phyloP scores from a whole-genome alignment of 2,329 filamentous ascomycete species.

The Macrophomina tecta region DNA sequence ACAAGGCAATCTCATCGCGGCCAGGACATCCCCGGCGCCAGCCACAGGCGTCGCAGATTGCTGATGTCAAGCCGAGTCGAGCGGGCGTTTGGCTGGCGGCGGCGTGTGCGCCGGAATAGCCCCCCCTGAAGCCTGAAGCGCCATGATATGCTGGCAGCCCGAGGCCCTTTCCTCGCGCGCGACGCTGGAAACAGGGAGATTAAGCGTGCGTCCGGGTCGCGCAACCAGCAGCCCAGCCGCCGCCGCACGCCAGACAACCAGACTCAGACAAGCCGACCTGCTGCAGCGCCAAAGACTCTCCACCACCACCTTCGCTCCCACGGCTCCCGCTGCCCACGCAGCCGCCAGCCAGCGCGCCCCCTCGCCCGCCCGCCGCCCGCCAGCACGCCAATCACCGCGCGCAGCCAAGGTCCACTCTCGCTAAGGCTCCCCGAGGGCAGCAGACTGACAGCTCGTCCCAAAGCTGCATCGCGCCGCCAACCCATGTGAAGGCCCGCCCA shows the following conservation, averaged over 20 bases:
- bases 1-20: slow-evolving; percentile 24
- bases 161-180: slow-evolving; percentile 22
- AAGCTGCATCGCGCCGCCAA: slow-evolving; percentile 23
- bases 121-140: slow-evolving; percentile 20
- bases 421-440: slow-evolving; percentile 25
- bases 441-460: slow-evolving; percentile 22
- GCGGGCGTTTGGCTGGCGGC: slow-evolving; percentile 16
- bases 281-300: slow-evolving; percentile 13
- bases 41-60: slow-evolving; percentile 26
- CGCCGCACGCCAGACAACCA: slow-evolving; percentile 12
- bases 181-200: slow-evolving; percentile 21
- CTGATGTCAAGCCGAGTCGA: slow-evolving; percentile 25
- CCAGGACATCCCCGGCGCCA: slow-evolving; percentile 23
- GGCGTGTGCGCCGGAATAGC: slow-evolving; percentile 20
- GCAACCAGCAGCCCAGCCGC: neutral
- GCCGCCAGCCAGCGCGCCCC: slow-evolving; percentile 4
- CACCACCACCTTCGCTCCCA: slow-evolving; percentile 19
- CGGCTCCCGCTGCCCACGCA: slow-evolving; percentile 19
- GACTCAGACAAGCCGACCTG: slow-evolving; percentile 17
- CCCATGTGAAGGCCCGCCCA: slow-evolving; percentile 27
- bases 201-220: slow-evolving; percentile 16
- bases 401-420: slow-evolving; percentile 26
- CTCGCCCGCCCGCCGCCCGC: slow-evolving; percentile 14
- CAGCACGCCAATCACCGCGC: slow-evolving; percentile 22
- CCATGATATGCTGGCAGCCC: slow-evolving; percentile 20